These are phyloP conservation scores for Leucocoprinus sp. DNA, from an alignment of 768 basidiomycete species.

Conservation along the genomic window DNA sequence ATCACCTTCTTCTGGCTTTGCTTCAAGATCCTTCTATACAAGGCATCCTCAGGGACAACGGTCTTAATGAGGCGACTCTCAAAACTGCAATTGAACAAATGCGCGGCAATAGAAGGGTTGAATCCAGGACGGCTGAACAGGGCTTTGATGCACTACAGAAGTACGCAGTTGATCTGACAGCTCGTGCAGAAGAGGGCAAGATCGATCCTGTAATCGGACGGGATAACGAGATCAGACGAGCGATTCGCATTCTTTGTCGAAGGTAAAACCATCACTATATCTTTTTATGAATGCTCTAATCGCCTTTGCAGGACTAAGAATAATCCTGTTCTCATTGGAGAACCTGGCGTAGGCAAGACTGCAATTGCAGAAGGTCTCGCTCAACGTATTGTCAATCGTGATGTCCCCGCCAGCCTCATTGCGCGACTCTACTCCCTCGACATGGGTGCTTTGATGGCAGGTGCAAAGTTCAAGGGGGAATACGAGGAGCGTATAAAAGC, in stretches of 20 bases:
- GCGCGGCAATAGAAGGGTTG: constrained; percentile 78
- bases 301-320: constrained; percentile 69
- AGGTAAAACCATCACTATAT: constrained; percentile 30
- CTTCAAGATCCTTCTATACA: constrained; percentile 64
- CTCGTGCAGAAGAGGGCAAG: constrained; percentile 85
- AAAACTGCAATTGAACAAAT: constrained; percentile 73
- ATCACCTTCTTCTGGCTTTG: constrained; percentile 83
- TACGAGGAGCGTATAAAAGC: constrained; percentile 95
- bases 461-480: constrained; percentile 87
- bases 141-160: constrained; percentile 91
- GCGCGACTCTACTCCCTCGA: constrained; percentile 79
- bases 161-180: constrained; percentile 80
- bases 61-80: constrained; percentile 60
- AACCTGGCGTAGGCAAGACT: constrained; percentile 94
- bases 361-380: constrained; percentile 93
- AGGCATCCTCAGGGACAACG: constrained; percentile 65
- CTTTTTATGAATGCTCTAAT: constrained; percentile 16
- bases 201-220: constrained; percentile 94
- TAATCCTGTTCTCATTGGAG: constrained; percentile 95
- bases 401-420: constrained; percentile 72
- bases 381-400: constrained; percentile 89
- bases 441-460: constrained; percentile 94
- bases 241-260: constrained; percentile 75
- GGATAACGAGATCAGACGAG: constrained; percentile 86
- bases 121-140: constrained; percentile 80